Conservation (phyloP, 768 basidiomycete species). For the Termitomyces sp. region DNA sequence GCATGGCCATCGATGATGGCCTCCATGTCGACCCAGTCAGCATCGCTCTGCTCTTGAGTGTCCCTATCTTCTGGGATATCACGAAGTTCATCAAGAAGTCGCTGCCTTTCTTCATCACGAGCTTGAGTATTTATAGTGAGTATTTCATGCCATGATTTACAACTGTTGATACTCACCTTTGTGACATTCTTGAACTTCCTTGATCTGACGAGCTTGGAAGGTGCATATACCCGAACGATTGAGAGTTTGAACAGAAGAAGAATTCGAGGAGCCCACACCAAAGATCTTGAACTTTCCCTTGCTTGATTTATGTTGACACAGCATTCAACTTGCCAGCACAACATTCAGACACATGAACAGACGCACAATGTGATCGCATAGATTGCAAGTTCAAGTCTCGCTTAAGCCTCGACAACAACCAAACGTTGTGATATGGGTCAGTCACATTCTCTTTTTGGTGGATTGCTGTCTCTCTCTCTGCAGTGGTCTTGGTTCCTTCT, state of each 20-base stretch:
- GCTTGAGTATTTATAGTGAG: no score
- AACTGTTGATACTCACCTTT: neutral
- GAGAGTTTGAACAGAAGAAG: neutral
- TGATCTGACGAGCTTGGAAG: neutral
- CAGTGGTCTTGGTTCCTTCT: neutral
- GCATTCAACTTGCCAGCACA: neutral
- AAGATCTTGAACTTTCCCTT: no score
- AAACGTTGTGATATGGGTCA: no score
- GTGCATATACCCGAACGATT: neutral
- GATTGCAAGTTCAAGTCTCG: no score
- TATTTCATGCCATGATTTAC: no score
- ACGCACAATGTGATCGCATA: no score
- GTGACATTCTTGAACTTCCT: neutral
- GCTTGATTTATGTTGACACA: neutral
- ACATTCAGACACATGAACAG: no score
- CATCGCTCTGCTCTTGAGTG: neutral
- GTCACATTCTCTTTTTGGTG: neutral
- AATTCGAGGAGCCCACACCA: neutral
- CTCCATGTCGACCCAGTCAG: neutral
- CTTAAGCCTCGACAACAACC: no score
- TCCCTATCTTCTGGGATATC: neutral
- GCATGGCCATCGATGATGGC: neutral
- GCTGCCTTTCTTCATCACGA: neutral
- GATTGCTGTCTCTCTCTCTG: neutral
- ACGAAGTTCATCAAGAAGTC: neutral